Evolutionary conservation across 2,329 filamentous ascomycete genomes (phyloP).

Genomic region (Sporothrix euskadiensis): DNA sequence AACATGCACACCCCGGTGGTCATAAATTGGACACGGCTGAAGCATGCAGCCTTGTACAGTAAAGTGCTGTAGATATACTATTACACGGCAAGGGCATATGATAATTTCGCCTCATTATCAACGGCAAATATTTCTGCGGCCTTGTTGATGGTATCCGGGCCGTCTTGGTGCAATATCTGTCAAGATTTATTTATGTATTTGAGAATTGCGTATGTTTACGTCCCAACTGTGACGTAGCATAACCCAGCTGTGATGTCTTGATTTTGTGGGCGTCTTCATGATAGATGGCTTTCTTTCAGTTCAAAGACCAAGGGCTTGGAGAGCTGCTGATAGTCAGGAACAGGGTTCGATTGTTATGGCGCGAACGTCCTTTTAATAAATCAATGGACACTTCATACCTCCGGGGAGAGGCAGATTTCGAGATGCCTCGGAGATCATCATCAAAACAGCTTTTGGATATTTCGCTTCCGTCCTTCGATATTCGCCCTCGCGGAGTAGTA

Average conservation of each 20-base stretch:
- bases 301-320: not conserved
- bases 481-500: not conserved
- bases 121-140: not conserved
- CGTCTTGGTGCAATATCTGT: not conserved
- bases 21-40: not conserved
- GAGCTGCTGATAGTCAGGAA: not conserved
- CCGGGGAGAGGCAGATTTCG: not conserved
- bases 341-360: not conserved
- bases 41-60: not conserved
- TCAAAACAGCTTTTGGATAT: not conserved
- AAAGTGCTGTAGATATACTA: not conserved
- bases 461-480: not conserved
- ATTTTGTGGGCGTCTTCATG: not conserved
- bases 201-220: not conserved
- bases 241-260: not conserved
- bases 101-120: not conserved
- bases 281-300: not conserved
- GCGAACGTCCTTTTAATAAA: not conserved
- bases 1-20: not conserved
- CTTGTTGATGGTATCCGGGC: not conserved
- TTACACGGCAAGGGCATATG: not conserved
- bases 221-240: not conserved
- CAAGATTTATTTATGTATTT: not conserved
- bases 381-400: not conserved
- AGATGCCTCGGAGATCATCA: not conserved